These are phyloP conservation scores for Aspergillus eucalypticola DNA, from an alignment of 2,329 filamentous ascomycete genomes.

Conservation along the genomic window DNA sequence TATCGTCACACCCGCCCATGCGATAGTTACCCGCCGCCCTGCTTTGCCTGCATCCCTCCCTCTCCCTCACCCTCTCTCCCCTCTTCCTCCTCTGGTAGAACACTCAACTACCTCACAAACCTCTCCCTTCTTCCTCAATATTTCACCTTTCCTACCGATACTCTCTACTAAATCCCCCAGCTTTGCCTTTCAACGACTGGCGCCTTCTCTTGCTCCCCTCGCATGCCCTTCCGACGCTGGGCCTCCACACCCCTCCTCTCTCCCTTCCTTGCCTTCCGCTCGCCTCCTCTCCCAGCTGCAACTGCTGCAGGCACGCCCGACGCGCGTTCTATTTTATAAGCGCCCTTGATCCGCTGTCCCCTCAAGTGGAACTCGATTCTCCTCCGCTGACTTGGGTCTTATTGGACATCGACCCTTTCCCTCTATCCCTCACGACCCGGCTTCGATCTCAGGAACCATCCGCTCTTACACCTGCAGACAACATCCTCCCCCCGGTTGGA, in stretches of 20 bases:
- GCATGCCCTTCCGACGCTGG: not conserved
- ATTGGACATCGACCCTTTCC: not conserved
- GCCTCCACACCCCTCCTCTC: conserved; percentile 1
- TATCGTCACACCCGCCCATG: too few relatives aligned
- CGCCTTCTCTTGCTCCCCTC: conserved; percentile 15
- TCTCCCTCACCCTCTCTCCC: not conserved
- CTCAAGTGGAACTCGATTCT: not conserved
- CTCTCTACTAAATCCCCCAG: not conserved
- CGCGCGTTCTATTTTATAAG: conserved; percentile 21
- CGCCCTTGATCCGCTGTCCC: conserved; percentile 3
- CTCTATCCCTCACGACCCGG: not conserved
- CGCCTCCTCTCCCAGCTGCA: conserved; percentile 11
- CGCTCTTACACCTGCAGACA: not conserved
- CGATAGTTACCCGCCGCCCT: not conserved
- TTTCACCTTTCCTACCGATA: not conserved
- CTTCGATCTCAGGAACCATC: not conserved
- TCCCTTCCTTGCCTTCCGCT: conserved; percentile 21
- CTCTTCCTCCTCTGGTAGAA: conserved; percentile 11
- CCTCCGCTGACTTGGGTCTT: not conserved
- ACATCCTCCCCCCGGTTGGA: not conserved
- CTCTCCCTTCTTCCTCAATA: not conserved
- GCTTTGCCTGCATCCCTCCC: not conserved
- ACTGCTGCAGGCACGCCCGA: conserved; percentile 20
- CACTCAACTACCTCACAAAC: not conserved
- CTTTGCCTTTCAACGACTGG: conserved; percentile 3